These are phyloP conservation scores for Cardiospermum halicacabum DNA, from an alignment of 345 rosid species.

Conservation along the genomic window DNA sequence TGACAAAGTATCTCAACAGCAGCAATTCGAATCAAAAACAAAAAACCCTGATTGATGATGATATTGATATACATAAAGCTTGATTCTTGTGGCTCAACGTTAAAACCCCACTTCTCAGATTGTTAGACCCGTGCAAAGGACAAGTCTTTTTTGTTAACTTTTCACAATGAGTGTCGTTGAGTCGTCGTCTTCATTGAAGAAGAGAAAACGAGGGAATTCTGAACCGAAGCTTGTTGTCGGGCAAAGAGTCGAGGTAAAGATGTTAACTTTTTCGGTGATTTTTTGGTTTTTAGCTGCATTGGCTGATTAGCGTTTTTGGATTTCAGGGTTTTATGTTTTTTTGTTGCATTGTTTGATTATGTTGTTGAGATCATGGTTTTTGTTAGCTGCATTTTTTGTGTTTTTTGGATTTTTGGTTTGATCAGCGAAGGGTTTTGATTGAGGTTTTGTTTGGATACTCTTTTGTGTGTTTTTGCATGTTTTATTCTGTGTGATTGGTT, in stretches of 20 bases:
- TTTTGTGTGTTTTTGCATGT: no score
- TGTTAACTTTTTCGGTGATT: not conserved
- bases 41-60: not conserved
- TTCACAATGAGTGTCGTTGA: constrained; percentile 12
- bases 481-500: no score
- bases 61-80: not conserved
- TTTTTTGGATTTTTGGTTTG: not conserved
- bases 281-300: not conserved
- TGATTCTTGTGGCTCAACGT: not conserved
- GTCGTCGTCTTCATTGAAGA: not conserved
- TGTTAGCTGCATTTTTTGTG: not conserved
- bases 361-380: not conserved
- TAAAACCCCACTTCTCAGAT: not conserved
- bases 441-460: not conserved
- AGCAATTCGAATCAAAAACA: no score
- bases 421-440: not conserved
- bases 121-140: not conserved
- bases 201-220: constrained; percentile 18
- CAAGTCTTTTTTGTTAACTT: not conserved
- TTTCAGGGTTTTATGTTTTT: not conserved
- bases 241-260: constrained; percentile 33
- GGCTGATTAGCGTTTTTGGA: not conserved
- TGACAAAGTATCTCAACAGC: not conserved
- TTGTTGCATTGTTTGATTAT: not conserved
- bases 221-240: constrained; percentile 8